These are phyloP conservation scores for Colletotrichum gloeosporioides DNA, from an alignment of 2,329 filamentous ascomycete species.

Conservation along the genomic window DNA sequence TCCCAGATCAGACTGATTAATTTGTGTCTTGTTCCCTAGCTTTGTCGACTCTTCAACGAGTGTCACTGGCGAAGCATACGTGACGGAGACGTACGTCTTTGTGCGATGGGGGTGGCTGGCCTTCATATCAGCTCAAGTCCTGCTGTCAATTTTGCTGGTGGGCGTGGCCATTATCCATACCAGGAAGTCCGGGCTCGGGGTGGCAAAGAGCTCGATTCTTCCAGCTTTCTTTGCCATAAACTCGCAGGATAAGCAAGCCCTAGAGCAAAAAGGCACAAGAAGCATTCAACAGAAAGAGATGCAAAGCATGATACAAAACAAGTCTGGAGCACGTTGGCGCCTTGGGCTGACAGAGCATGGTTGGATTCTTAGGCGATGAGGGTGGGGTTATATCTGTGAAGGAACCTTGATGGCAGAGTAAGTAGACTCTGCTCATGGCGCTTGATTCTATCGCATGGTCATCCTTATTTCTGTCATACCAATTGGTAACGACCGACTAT, in stretches of 20 bases:
- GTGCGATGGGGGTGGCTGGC: slow-evolving; percentile 24
- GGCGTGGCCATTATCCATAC: slow-evolving; percentile 11
- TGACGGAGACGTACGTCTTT: slow-evolving; percentile 7
- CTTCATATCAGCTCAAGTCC: slow-evolving; percentile 21
- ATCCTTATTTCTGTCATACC: too few species aligned
- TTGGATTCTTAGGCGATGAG: background rate
- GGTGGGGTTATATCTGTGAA: background rate
- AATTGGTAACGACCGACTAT: too few species aligned
- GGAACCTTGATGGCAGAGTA: accelerated
- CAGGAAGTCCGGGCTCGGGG: slow-evolving; percentile 6
- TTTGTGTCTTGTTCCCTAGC: background rate
- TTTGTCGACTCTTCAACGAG: background rate
- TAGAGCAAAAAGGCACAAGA: background rate
- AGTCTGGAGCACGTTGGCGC: background rate
- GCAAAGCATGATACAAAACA: background rate
- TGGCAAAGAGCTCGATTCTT: slow-evolving; percentile 20
- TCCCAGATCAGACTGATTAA: background rate
- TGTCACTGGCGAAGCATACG: background rate
- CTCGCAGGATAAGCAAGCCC: background rate
- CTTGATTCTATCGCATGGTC: too few species aligned
- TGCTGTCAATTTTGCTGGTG: slow-evolving; percentile 15
- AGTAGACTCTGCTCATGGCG: too few species aligned
- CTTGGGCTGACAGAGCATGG: background rate
- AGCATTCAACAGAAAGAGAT: background rate
- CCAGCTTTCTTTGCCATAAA: background rate